Percentiles rank a stretch among this genome's conserved stretches.
Conservation (phyloP, 139 green algal genomes). For the Micromonas pusilla region DNA sequence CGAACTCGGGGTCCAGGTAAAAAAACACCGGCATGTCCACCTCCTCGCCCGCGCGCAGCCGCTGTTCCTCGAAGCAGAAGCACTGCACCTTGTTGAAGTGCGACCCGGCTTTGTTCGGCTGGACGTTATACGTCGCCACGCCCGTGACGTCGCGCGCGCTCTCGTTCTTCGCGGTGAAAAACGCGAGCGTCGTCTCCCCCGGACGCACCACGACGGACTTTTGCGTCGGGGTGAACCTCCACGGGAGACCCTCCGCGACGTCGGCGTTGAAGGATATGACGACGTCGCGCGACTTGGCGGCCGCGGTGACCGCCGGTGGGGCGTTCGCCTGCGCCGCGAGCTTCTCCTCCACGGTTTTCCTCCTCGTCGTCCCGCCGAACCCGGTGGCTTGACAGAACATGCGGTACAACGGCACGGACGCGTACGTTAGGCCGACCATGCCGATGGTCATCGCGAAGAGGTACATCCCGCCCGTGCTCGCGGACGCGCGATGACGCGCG, state of each 20-base stretch:
- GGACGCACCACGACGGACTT: slow-evolving; percentile 61
- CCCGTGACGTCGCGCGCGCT: slow-evolving; percentile 65
- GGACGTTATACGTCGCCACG: slow-evolving; percentile 97
- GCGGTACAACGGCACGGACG: slow-evolving; percentile 84
- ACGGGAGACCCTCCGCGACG: slow-evolving; percentile 81
- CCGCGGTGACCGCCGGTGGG: not conserved
- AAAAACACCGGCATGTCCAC: slow-evolving; percentile 99
- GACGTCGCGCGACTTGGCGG: slow-evolving; percentile 44
- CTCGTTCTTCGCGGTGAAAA: slow-evolving; percentile 89
- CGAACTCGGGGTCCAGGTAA: slow-evolving; percentile 95
- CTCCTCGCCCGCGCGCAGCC: slow-evolving; percentile 68
- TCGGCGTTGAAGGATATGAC: slow-evolving; percentile 84
- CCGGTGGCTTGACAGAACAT: slow-evolving; percentile 68
- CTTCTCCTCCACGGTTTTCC: slow-evolving; percentile 28
- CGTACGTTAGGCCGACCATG: slow-evolving; percentile 91
- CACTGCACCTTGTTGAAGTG: slow-evolving; percentile 99
- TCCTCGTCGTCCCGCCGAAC: slow-evolving; percentile 23
- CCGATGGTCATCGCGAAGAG: slow-evolving; percentile 62
- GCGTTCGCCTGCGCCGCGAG: not conserved
- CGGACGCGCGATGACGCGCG: not conserved
- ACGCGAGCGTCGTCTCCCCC: slow-evolving; percentile 90
- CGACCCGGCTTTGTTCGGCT: slow-evolving; percentile 65
- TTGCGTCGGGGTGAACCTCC: slow-evolving; percentile 86
- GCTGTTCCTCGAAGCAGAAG: slow-evolving; percentile 77
- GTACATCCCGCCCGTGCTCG: slow-evolving; percentile 27